A percentile compares a stretch with the other conserved stretches of the same genome.
Evolutionary conservation across 2,329 filamentous ascomycete species (phyloP).

Genomic region (Pseudopithomyces chartarum): DNA sequence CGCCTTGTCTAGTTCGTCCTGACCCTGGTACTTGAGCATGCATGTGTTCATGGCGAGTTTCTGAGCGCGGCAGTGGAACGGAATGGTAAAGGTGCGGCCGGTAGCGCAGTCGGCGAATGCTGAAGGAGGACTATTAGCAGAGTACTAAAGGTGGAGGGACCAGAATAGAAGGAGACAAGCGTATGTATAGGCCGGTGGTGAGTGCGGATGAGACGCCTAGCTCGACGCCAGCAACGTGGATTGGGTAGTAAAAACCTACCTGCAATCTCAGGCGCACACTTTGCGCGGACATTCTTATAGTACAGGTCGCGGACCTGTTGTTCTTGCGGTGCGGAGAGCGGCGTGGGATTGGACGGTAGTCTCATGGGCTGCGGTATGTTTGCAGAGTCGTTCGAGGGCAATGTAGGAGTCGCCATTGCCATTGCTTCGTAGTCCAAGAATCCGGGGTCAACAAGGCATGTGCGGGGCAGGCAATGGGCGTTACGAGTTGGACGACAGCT

Average conservation of each 20-base stretch:
- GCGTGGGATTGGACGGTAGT: conserved; percentile 56
- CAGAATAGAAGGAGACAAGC: not conserved
- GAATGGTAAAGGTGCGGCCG: conserved; percentile 82
- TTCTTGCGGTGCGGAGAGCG: conserved; percentile 72
- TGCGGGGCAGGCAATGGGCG: too few relatives aligned
- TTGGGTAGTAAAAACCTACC: conserved; percentile 38
- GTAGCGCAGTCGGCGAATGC: conserved; percentile 91
- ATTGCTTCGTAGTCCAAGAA: conserved; percentile 9
- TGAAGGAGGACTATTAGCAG: conserved; percentile 43
- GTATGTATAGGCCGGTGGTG: not conserved
- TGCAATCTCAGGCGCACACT: conserved; percentile 70
- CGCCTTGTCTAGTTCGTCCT: conserved; percentile 82
- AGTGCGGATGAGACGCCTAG: not conserved
- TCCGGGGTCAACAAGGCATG: not conserved
- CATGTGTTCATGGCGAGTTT: conserved; percentile 90
- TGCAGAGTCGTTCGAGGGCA: conserved; percentile 10
- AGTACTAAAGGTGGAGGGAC: not conserved
- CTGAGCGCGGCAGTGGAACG: conserved; percentile 81
- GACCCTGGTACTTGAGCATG: conserved; percentile 86
- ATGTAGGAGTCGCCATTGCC: conserved; percentile 18
- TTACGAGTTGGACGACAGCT: too few relatives aligned
- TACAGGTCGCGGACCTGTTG: conserved; percentile 77
- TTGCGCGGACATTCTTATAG: conserved; percentile 78
- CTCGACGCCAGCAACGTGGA: not conserved
- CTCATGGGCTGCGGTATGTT: conserved; percentile 20